Evolutionary conservation across 2,329 filamentous ascomycete species (phyloP).

Genomic region (Hymenoscyphus infarciens): DNA sequence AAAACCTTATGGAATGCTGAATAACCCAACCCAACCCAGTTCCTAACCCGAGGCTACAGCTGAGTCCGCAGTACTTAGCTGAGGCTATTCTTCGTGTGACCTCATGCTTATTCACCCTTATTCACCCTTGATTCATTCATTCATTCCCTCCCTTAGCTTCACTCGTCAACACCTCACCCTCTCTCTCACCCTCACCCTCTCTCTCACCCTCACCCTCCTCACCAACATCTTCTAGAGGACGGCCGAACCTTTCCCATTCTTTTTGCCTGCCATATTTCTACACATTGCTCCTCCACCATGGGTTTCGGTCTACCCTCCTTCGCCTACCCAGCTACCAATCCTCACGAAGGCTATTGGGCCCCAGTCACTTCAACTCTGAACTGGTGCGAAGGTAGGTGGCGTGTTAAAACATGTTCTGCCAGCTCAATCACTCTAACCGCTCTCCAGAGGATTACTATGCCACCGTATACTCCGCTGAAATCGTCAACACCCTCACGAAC

Average conservation of each 20-base stretch:
- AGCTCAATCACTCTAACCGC: neutral
- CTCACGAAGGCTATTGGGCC: conserved; percentile 35
- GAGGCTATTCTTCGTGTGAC: neutral
- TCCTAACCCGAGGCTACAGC: neutral
- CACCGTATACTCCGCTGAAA: conserved; percentile 71
- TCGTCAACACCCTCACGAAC: conserved; percentile 80
- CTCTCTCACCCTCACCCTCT: no score
- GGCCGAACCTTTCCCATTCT: neutral
- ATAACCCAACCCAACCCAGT: neutral
- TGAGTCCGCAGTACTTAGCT: neutral
- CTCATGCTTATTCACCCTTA: neutral
- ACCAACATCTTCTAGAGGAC: neutral
- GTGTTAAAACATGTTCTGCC: no score
- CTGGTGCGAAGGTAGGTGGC: conserved; percentile 75
- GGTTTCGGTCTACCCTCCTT: conserved; percentile 28
- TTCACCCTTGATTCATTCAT: neutral
- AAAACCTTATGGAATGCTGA: conserved; percentile 7
- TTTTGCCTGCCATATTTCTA: neutral
- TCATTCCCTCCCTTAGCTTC: neutral
- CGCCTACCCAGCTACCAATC: conserved; percentile 34
- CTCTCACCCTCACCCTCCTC: neutral
- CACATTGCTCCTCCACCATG: conserved; percentile 21
- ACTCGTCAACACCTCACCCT: neutral
- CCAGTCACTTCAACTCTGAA: conserved; percentile 45
- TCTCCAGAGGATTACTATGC: conserved; percentile 65